Conservation (phyloP, 2,329 filamentous ascomycete genomes). For the Penicillium sp. region DNA sequence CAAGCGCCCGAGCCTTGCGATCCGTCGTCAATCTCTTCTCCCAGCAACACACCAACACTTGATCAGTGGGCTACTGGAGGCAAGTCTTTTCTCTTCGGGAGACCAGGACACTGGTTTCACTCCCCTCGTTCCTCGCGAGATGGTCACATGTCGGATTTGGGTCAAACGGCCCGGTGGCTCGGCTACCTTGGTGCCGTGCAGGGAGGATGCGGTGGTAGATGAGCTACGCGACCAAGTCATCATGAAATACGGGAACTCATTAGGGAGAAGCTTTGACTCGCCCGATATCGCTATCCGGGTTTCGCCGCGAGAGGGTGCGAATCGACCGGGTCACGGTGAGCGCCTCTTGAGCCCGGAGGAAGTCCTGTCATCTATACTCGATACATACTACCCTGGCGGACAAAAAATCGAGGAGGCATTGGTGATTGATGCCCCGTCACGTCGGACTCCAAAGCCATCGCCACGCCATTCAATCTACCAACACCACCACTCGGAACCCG, state of each 20-base stretch:
- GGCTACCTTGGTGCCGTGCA: slow-evolving; percentile 79
- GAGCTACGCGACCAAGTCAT: slow-evolving; percentile 91
- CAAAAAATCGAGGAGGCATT: slow-evolving; percentile 87
- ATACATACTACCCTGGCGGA: slow-evolving; percentile 80
- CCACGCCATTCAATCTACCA: slow-evolving; percentile 58
- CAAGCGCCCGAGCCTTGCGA: slow-evolving; percentile 36
- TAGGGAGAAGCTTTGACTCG: slow-evolving; percentile 84
- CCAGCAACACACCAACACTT: slow-evolving; percentile 41
- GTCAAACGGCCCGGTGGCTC: slow-evolving; percentile 84
- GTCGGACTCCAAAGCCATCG: slow-evolving; percentile 76
- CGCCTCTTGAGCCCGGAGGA: slow-evolving; percentile 82
- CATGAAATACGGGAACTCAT: slow-evolving; percentile 88
- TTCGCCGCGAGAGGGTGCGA: slow-evolving; percentile 61
- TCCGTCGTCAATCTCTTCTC: slow-evolving; percentile 43
- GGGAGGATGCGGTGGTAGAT: slow-evolving; percentile 88
- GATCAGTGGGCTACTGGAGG: slow-evolving; percentile 37
- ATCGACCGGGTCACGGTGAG: slow-evolving; percentile 54
- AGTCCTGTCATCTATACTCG: slow-evolving; percentile 72
- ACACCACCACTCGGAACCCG: slow-evolving; percentile 59
- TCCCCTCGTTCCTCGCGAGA: slow-evolving; percentile 30
- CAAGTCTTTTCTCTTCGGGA: slow-evolving; percentile 25
- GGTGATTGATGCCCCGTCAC: slow-evolving; percentile 78
- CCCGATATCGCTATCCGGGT: slow-evolving; percentile 85
- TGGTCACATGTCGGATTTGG: slow-evolving; percentile 75
- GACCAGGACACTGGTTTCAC: slow-evolving; percentile 22